These are phyloP conservation scores for Colletotrichum sp. DNA, from an alignment of 2,329 filamentous ascomycete genomes.

Conservation along the genomic window DNA sequence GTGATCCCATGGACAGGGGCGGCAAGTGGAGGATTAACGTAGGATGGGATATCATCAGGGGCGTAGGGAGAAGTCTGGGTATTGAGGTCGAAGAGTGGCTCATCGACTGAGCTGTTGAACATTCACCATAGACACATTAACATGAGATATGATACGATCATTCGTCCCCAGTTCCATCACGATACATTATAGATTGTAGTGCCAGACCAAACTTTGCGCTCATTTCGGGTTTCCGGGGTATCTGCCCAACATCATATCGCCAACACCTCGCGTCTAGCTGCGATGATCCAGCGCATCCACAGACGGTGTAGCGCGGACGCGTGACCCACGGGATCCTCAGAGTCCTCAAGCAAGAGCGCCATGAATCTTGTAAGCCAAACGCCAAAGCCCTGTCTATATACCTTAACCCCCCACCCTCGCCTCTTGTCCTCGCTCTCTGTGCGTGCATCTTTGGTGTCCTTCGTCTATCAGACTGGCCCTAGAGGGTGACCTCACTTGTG, in stretches of 20 bases:
- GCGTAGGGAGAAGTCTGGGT: conserved; percentile 73
- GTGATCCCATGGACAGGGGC: conserved; percentile 71
- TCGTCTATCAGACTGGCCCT: neutral
- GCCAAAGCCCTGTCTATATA: neutral
- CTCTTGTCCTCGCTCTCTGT: neutral
- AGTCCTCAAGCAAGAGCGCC: neutral
- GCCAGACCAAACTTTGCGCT: neutral
- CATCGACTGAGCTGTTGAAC: conserved; percentile 55
- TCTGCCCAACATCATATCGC: neutral
- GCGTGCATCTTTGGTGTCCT: neutral
- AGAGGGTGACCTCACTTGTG: neutral
- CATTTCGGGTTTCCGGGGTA: neutral
- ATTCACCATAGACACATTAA: neutral
- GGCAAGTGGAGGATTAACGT: conserved; percentile 81
- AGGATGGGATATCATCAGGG: conserved; percentile 77
- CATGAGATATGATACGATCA: neutral
- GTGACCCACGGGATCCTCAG: neutral
- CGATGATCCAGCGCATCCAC: neutral
- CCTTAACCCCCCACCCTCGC: neutral
- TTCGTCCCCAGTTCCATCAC: neutral
- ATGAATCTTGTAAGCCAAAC: neutral
- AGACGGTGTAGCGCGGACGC: neutral
- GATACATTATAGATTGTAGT: neutral
- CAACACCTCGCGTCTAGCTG: neutral
- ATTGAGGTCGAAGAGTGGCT: conserved; percentile 83